Conservation (phyloP, 768 basidiomycete genomes). For the Tulasnella sp. region DNA sequence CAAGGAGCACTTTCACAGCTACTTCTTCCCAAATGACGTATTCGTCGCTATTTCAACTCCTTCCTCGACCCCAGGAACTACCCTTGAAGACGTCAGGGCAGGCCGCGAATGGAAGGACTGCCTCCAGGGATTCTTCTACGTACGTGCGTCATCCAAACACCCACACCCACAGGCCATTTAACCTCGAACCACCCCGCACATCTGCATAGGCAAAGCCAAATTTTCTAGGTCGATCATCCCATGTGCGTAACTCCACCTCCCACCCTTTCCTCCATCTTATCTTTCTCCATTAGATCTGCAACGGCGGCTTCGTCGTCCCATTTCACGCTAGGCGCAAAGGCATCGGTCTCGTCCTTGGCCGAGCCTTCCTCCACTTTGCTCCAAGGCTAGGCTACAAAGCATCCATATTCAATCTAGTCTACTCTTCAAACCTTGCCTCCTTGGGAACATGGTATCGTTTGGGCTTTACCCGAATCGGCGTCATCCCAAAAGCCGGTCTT, state of each 20-base stretch:
- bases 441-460: conserved; percentile 69
- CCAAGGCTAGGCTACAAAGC: conserved; percentile 68
- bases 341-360: conserved; percentile 63
- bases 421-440: conserved; percentile 13
- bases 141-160: conserved; percentile 32
- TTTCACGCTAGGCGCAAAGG: conserved; percentile 52
- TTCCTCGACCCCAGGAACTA: conserved; percentile 27
- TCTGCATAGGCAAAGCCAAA: conserved; percentile 63
- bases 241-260: conserved; percentile 47
- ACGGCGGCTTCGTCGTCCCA: conserved; percentile 81
- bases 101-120: conserved; percentile 58
- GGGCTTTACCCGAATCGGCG: conserved; percentile 69
- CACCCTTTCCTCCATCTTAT: neutral
- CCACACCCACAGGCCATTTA: neutral
- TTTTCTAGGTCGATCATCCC: conserved; percentile 83
- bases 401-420: conserved; percentile 82
- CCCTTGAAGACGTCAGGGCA: conserved; percentile 40
- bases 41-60: conserved; percentile 50
- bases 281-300: conserved; percentile 56
- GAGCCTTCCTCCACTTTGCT: conserved; percentile 72
- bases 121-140: conserved; percentile 73
- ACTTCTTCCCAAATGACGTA: conserved; percentile 72
- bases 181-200: neutral
- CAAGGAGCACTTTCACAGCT: conserved; percentile 53
- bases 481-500: conserved; percentile 68